Percentiles rank a stretch among this genome's conserved stretches.
These are phyloP conservation scores for Inga laurina DNA, from an alignment of 306 rosid species.

Conservation along the genomic window DNA sequence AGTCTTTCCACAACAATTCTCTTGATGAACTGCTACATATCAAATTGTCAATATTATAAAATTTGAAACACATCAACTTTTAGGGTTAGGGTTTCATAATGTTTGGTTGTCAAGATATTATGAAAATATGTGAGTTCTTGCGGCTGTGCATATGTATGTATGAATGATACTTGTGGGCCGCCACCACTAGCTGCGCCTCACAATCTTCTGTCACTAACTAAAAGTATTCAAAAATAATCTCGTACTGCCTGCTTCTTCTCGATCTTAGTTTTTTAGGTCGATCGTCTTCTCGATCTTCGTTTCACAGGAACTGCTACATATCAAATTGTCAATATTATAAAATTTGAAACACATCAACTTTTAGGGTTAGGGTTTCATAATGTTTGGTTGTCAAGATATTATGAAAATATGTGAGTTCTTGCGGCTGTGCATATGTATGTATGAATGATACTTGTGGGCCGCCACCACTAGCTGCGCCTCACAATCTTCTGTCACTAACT, in stretches of 20 bases:
- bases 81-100: neutral
- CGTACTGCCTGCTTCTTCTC: neutral
- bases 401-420: constrained; percentile 2
- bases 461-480: constrained; percentile 27
- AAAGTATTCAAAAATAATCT: constrained; percentile 8
- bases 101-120: neutral
- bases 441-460: constrained; percentile 10
- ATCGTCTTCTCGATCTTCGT: neutral
- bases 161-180: constrained; percentile 11
- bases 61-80: neutral
- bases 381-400: neutral
- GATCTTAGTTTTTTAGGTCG: too few relatives aligned
- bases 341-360: neutral
- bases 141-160: neutral
- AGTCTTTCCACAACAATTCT: too few relatives aligned
- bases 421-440: constrained; percentile 1
- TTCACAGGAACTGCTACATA: neutral
- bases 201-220: constrained; percentile 15
- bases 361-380: neutral
- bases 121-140: constrained; percentile 1
- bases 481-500: constrained; percentile 14
- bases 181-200: constrained; percentile 27
- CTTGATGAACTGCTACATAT: too few relatives aligned
- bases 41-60: too few relatives aligned
- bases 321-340: too few relatives aligned